Evolutionary conservation across 2,329 filamentous ascomycete genomes (phyloP).

Genomic region (Arthrinium phaeospermum): DNA sequence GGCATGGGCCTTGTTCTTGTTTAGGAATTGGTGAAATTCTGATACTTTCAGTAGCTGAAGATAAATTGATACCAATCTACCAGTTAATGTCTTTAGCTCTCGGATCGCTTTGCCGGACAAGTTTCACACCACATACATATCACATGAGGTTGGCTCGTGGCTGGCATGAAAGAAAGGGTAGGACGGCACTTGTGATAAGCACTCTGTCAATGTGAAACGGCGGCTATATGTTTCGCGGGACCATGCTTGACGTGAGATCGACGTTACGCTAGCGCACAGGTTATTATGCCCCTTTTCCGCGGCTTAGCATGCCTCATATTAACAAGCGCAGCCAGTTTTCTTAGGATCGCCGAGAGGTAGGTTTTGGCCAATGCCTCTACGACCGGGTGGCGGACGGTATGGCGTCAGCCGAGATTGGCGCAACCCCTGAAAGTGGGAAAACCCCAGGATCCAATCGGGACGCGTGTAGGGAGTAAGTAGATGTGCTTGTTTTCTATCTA

Average conservation of each 20-base stretch:
- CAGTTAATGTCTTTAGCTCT: background rate
- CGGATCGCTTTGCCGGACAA: too few species aligned
- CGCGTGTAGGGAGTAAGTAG: too few species aligned
- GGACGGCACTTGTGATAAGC: background rate
- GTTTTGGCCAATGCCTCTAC: background rate
- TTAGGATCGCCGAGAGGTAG: background rate
- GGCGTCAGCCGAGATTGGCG: background rate
- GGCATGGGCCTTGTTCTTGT: background rate
- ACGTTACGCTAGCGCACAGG: background rate
- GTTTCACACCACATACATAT: too few species aligned
- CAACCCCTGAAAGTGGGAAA: background rate
- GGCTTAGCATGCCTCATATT: background rate
- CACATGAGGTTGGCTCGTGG: background rate
- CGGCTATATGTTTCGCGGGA: background rate
- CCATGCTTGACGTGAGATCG: slow-evolving; percentile 6
- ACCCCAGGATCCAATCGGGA: background rate
- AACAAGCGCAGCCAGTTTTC: background rate
- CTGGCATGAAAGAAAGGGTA: background rate
- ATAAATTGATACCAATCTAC: background rate
- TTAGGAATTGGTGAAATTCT: background rate
- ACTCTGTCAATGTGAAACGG: background rate
- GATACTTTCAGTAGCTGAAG: background rate
- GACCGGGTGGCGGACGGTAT: background rate
- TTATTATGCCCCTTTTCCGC: background rate
- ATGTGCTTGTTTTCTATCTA: background rate